Percentiles rank a stretch among this genome's conserved stretches.
These are phyloP conservation scores for Oemleria cerasiformis DNA, from an alignment of 306 rosid species.

Conservation along the genomic window DNA sequence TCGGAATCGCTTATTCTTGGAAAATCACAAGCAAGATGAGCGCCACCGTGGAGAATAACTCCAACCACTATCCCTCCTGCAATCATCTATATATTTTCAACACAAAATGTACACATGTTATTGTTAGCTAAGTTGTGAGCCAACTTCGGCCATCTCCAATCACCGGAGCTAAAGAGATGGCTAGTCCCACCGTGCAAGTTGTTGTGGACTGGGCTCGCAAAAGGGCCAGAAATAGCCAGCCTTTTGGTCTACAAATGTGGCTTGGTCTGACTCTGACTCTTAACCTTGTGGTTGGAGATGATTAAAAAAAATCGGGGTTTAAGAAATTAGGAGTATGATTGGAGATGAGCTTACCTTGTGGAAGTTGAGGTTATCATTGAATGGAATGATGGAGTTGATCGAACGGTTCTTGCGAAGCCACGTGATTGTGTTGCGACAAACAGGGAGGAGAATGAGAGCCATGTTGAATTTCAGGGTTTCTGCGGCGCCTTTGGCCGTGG, in stretches of 20 bases:
- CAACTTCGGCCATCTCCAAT: background rate
- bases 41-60: conserved; percentile 79
- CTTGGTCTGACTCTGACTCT: no score
- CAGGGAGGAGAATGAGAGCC: conserved; percentile 80
- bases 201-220: no score
- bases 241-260: no score
- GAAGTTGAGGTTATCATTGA: conserved; percentile 72
- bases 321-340: no score
- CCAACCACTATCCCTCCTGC: conserved; percentile 84
- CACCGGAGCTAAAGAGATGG: no score
- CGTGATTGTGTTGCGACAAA: conserved; percentile 71
- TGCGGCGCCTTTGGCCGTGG: conserved; percentile 85
- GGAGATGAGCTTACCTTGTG: conserved; percentile 52
- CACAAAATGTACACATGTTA: background rate
- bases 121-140: background rate
- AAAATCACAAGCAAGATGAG: conserved; percentile 88
- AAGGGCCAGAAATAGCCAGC: no score
- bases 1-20: conserved; percentile 72
- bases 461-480: conserved; percentile 84
- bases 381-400: conserved; percentile 60
- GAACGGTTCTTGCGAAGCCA: conserved; percentile 55
- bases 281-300: no score
- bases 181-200: no score
- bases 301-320: no score
- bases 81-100: conserved; percentile 40